Percentiles rank a stretch among this genome's conserved stretches.
phyloP scores from a whole-genome alignment of 2,329 filamentous ascomycete species.

The Phialemoniopsis sp. region DNA sequence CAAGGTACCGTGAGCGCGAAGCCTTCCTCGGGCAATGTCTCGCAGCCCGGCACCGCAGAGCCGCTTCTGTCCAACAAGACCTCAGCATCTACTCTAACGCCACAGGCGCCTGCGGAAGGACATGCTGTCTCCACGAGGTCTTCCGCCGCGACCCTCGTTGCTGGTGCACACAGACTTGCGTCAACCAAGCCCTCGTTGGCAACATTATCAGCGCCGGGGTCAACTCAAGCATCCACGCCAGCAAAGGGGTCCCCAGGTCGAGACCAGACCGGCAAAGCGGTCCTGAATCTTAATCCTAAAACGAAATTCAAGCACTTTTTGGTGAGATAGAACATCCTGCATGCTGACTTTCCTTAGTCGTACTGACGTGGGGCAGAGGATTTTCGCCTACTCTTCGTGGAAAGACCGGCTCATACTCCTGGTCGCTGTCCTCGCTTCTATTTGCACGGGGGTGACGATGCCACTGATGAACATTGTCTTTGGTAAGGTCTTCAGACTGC shows the following conservation, averaged over 20 bases:
- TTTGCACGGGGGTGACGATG: conserved; percentile 50
- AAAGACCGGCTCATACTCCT: conserved; percentile 45
- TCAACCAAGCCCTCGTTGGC: background rate
- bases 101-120: too few species aligned
- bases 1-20: background rate
- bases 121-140: conserved; percentile 1
- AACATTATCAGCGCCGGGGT: background rate
- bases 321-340: background rate
- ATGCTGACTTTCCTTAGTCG: too few species aligned
- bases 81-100: background rate
- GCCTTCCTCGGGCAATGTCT: background rate
- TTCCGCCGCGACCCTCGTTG: background rate
- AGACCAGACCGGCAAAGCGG: background rate
- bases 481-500: conserved; percentile 27
- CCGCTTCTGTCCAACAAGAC: background rate
- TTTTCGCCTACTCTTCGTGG: conserved; percentile 50
- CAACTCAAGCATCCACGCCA: background rate
- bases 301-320: conserved; percentile 3
- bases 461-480: conserved; percentile 59
- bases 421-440: conserved; percentile 41
- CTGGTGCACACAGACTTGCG: background rate
- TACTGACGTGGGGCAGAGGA: too few species aligned
- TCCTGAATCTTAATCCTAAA: conserved; percentile 1
- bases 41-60: background rate
- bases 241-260: background rate